Evolutionary conservation across 176 grass and related monocot species (phyloP), one percentile per base, ranked within the genome.

Genomic region (Ananas comosus): DNA sequence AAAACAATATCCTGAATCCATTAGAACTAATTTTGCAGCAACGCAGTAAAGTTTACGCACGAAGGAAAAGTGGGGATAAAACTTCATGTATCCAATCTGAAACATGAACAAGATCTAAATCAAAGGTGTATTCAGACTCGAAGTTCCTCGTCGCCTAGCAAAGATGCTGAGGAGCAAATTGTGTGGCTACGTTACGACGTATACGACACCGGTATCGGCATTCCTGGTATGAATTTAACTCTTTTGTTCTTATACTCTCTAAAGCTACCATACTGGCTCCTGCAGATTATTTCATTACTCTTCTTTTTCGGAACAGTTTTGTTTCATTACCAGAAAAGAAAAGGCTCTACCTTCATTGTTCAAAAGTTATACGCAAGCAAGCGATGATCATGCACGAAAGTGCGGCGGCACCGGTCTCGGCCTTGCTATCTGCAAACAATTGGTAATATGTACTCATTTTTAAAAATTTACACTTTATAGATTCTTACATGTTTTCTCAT

Each of bases 1-100:
- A 33, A 33, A 33, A 33, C 4, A 42, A 42, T 42, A 42, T 42
- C 33, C 33, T 42, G 33, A 42, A 42, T 42, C 33, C 33, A 5
- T 6, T 7, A 1, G 9, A 79, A 76, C 59, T 54, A 66, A 81
- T 84, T 66, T 73, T 64, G 11, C 83, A 96, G 92, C 72, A 96
- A 96, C 73, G 92, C 85, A 64, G 88, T 96, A 66, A 96, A 96
- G 68, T 96, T 96, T 78, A 96, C 92, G 74, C 88, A 87, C 86
- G 77, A 91, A 79, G 92, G 92, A 68, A 91, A 79, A 71, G 88
- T 96, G 77, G 88, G 88, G 66, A 87, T 96, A 78, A 81, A 89
- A 76, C 78, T 96, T 72, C 76, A 80, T 65, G 76, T 91, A 33
- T 77, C 80, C 33, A 42, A 67, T 70, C 82, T 76, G 68, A 83